These are phyloP conservation scores for Ceriops decandra DNA, from an alignment of 345 rosid genomes.

Conservation along the genomic window DNA sequence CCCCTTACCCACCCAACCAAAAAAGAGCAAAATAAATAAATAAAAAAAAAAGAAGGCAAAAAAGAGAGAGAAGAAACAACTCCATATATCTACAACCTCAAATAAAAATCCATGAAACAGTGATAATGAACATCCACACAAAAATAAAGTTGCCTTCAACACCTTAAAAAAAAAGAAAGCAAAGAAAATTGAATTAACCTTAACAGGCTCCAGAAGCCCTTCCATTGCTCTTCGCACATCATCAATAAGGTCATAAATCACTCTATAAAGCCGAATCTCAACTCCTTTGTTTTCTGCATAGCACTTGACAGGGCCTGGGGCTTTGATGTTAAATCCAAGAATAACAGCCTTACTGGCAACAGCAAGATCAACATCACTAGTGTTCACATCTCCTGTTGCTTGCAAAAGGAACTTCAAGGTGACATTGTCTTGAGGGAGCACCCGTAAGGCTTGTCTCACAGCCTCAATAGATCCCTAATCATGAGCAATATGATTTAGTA, in stretches of 20 bases:
- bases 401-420: slow-evolving; percentile 84
- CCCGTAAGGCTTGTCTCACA: slow-evolving; percentile 84
- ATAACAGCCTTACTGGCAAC: slow-evolving; percentile 81
- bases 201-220: slow-evolving; percentile 86
- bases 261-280: slow-evolving; percentile 83
- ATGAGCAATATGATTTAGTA: slow-evolving; percentile 24
- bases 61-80: too few species aligned
- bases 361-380: slow-evolving; percentile 93
- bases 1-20: neutral
- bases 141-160: neutral
- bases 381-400: slow-evolving; percentile 86
- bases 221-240: slow-evolving; percentile 96
- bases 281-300: slow-evolving; percentile 86
- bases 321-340: slow-evolving; percentile 82
- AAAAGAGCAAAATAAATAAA: neutral
- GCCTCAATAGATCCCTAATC: slow-evolving; percentile 95
- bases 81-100: neutral
- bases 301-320: slow-evolving; percentile 71
- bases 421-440: slow-evolving; percentile 86
- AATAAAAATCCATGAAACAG: neutral
- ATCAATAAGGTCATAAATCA: slow-evolving; percentile 92
- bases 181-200: slow-evolving; percentile 47
- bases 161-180: neutral
- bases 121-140: neutral
- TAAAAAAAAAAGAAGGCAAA: too few species aligned